Base-by-base conservation (phyloP, 2,329 filamentous ascomycete species). In the Pseudocercospora eumusae region DNA sequence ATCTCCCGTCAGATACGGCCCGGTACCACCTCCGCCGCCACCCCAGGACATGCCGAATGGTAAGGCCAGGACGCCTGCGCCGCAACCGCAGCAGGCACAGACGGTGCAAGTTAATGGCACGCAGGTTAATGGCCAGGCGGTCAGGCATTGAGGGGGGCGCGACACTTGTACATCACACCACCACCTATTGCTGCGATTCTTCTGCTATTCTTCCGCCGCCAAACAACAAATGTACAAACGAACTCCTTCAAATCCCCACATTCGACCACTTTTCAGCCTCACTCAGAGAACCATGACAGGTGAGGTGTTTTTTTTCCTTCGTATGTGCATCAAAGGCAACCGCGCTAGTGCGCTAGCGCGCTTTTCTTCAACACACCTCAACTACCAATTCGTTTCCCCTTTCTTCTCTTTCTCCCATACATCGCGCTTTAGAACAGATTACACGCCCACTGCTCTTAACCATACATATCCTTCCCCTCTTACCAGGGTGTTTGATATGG, bases 11-110 rank as follows among this genome's bases (percentile, higher is more conserved):
- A 70, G 79, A 76, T 72, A 73, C 75, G 66, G 81, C 73, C 65
- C 77, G 65, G 80, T 81, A 18, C 82, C 82, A 9, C 81, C 81
- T 9, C 80, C 80, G 42, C 77, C 82, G 40, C 70, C 79, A 18
- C 66, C 67, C 28, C 59, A 67, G 56, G 64, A 60, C 21, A 57
- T 68, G 61, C 64, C 63, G 18, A 70, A 74, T 62, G 71, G 72
- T 45, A 64, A 64, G 59, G 40, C 47, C 40, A 45, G 56, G 61
- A 68, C 69, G 64, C 56, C 52, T 11, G 56, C 52, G 20, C 57
- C 50, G 23, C 52, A 33, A 36, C 18, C 52, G 28, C 53, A 50
- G 23, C 54, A 64, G 31, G 62, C 59, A 15, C 54, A 59, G 23
- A 61, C 60, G 50, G 61, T 63, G 56, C 63, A 67, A 52, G 61